Conservation (phyloP, 1,284 basidiomycete genomes). For the Puccinia polysora region DNA sequence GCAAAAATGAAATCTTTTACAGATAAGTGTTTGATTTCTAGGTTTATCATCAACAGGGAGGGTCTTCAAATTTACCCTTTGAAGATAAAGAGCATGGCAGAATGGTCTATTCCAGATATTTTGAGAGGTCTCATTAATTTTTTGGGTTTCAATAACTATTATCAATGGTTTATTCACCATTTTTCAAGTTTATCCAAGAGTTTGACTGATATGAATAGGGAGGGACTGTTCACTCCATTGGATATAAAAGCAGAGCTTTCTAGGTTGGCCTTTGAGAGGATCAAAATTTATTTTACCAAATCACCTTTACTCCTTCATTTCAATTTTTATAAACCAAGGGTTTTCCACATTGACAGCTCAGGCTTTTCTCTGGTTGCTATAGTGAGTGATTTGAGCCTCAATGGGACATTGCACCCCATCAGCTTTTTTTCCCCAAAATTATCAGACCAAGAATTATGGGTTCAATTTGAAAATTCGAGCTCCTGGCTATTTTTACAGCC, state of each 20-base stretch:
- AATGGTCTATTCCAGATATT: neutral
- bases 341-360: conserved; percentile 19
- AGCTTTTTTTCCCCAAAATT: conserved; percentile 18
- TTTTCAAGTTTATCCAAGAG: neutral
- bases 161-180: neutral
- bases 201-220: neutral
- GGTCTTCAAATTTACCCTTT: neutral
- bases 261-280: neutral
- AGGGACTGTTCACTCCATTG: neutral
- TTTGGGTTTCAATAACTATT: conserved; percentile 4
- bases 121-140: neutral
- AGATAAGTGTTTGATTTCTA: neutral
- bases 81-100: neutral
- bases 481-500: conserved; percentile 9
- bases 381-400: neutral
- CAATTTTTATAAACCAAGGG: conserved; percentile 3
- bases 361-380: conserved; percentile 16
- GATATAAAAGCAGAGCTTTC: neutral
- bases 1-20: no score
- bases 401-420: neutral
- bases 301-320: conserved; percentile 20
- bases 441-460: neutral
- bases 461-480: conserved; percentile 15
- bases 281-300: neutral
- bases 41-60: neutral